Percentiles rank a stretch among this genome's conserved stretches.
Conservation (phyloP, 768 basidiomycete species). For the Boletus tomentosulus region DNA sequence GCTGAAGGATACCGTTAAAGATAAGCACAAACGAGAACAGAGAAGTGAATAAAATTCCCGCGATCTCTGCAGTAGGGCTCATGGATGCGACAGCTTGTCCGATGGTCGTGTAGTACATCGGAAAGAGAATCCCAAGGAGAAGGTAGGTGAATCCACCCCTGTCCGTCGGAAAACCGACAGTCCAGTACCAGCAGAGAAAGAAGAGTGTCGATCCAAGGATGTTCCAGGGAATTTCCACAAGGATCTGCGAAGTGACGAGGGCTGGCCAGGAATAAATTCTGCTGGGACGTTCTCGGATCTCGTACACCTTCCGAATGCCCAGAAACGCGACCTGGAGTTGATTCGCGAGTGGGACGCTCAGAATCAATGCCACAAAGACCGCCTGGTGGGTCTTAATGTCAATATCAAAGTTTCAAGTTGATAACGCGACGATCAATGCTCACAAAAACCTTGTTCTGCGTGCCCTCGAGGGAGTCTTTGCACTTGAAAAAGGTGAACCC, state of each 20-base stretch:
- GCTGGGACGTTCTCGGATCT: constrained; percentile 61
- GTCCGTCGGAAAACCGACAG: constrained; percentile 52
- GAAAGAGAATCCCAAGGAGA: constrained; percentile 50
- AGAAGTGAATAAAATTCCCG: constrained; percentile 53
- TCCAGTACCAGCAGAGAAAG: constrained; percentile 70
- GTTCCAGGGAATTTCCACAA: constrained; percentile 61
- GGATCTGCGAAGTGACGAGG: constrained; percentile 48
- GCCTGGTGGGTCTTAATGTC: constrained; percentile 31
- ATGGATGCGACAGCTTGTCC: constrained; percentile 59
- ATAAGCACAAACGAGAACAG: constrained; percentile 60
- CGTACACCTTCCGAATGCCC: constrained; percentile 53
- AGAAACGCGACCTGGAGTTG: constrained; percentile 64
- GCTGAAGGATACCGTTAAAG: constrained; percentile 69
- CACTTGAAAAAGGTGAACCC: constrained; percentile 61
- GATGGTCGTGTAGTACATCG: constrained; percentile 59
- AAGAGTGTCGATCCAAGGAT: constrained; percentile 52
- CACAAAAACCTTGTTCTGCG: constrained; percentile 65
- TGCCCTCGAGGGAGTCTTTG: constrained; percentile 50
- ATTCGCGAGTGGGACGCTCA: constrained; percentile 50
- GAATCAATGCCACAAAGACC: constrained; percentile 53
- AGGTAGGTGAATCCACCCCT: constrained; percentile 59
- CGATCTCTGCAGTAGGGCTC: constrained; percentile 56
- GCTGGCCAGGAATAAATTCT: constrained; percentile 65
- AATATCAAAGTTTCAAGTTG: background rate
- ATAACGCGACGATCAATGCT: constrained; percentile 16